Evolutionary conservation across 2,329 filamentous ascomycete species (phyloP), one percentile per base, ranked within the genome.

Genomic region (Venturia aucupariae): DNA sequence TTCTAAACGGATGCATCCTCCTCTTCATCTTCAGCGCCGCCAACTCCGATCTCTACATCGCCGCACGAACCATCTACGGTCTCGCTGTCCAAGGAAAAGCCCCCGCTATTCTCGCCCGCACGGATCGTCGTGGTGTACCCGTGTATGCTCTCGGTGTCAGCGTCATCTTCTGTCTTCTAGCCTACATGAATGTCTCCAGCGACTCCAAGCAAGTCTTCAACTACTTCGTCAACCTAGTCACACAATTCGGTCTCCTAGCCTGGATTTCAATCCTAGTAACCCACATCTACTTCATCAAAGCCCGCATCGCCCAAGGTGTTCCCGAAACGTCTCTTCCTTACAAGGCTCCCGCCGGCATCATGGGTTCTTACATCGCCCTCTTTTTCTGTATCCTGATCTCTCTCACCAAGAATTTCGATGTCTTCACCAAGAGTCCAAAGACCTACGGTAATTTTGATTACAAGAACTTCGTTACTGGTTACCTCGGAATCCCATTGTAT

Each of bases 11-110:
- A 39, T 89, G 86, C 70, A 90, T 92, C 68, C 77, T 90, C 67
- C 72, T 90, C 67, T 91, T 91, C 72, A 88, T 90, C 69, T 90
- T 92, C 75, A 88, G 85, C 15, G 89, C 89, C 17, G 83, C 87
- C 67, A 92, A 92, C 79, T 90, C 86, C 1, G 88, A 91, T 76
- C 77, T 91, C 30, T 92, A 91, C 81, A 90, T 81, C 69, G 88
- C 86, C 24, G 88, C 84, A 67, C 85, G 88, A 64, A 90, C 86
- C 7, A 81, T 91, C 64, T 89, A 90, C 74, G 88, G 87, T 66
- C 82, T 93, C 7, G 86, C 90, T 0, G 81, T 84, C 8, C 86
- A 90, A 70, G 85, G 86, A 46, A 84, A 89, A 48, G 90, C 90
- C 0, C 90, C 90, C 0, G 78, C 78, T 66, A 85, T 93, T 74